Evolutionary conservation across 371 early-diverging fungal species (phyloP).

Genomic region (Parasitella parasitica): DNA sequence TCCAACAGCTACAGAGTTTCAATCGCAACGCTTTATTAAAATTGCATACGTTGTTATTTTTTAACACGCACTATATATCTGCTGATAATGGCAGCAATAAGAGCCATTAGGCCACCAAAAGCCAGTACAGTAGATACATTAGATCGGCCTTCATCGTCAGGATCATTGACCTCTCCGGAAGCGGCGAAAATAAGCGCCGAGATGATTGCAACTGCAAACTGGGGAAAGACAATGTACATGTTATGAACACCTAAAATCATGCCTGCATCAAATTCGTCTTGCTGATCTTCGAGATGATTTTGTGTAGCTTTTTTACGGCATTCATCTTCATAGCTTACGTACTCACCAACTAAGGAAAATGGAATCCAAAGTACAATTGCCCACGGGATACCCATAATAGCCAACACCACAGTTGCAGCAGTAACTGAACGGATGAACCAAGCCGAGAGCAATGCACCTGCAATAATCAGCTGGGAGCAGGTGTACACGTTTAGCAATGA

Average conservation of each 20-base stretch:
- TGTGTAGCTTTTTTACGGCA: constrained; percentile 12
- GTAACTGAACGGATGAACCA: constrained; percentile 50
- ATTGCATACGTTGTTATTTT: background rate
- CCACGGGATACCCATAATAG: constrained; percentile 74
- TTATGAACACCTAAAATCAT: constrained; percentile 79
- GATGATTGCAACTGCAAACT: constrained; percentile 58
- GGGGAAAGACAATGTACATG: constrained; percentile 79
- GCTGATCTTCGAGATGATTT: constrained; percentile 8
- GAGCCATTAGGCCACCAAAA: constrained; percentile 60
- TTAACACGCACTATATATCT: constrained; percentile 28
- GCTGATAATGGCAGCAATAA: constrained; percentile 49
- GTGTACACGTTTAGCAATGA: constrained; percentile 61
- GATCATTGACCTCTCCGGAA: constrained; percentile 1
- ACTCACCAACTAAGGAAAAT: constrained; percentile 76
- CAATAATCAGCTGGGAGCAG: constrained; percentile 57
- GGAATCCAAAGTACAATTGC: constrained; percentile 79
- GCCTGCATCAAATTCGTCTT: constrained; percentile 51
- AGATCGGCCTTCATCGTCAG: constrained; percentile 5
- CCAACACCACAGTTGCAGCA: constrained; percentile 60
- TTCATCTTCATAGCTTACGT: constrained; percentile 54
- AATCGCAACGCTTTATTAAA: background rate
- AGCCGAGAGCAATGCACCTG: constrained; percentile 54
- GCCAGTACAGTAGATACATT: constrained; percentile 51
- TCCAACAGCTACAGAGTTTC: no score
- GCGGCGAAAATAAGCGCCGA: constrained; percentile 51